These are phyloP conservation scores for Mycosphaerelloides madeirae DNA, from an alignment of 2,329 filamentous ascomycete species.

Conservation along the genomic window DNA sequence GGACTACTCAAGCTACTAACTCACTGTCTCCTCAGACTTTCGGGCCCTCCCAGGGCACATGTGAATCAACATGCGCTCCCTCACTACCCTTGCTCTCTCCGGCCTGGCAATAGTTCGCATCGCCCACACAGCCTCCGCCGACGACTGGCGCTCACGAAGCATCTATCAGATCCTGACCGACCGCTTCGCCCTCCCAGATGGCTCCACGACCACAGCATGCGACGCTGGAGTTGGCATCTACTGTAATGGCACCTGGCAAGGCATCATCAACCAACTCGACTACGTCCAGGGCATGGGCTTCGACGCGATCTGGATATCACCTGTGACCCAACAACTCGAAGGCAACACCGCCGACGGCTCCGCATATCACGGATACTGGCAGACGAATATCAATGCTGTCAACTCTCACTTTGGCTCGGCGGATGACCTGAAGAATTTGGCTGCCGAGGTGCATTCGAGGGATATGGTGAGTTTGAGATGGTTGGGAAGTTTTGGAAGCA, in stretches of 20 bases:
- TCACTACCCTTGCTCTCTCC: conserved; percentile 13
- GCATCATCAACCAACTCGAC: conserved; percentile 56
- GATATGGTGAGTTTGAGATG: conserved; percentile 30
- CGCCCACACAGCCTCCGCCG: conserved; percentile 23
- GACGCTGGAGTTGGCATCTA: conserved; percentile 39
- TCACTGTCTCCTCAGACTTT: too few relatives aligned
- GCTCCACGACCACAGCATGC: conserved; percentile 37
- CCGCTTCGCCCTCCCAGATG: conserved; percentile 38
- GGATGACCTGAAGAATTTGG: conserved; percentile 34
- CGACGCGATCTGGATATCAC: conserved; percentile 48
- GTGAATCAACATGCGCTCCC: conserved; percentile 15
- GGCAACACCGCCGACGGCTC: conserved; percentile 34
- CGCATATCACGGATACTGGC: conserved; percentile 56
- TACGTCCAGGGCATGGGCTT: conserved; percentile 53
- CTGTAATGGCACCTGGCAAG: conserved; percentile 59
- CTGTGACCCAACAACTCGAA: conserved; percentile 47
- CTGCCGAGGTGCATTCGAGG: conserved; percentile 32
- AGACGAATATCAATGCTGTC: conserved; percentile 43
- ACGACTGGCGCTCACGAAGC: conserved; percentile 36
- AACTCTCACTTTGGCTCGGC: conserved; percentile 36
- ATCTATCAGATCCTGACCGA: conserved; percentile 44
- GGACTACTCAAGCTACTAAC: not conserved
- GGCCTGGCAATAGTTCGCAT: conserved; percentile 18
- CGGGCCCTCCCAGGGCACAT: too few relatives aligned
- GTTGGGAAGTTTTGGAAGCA: not conserved